Evolutionary conservation across 2,329 filamentous ascomycete species (phyloP), one percentile per base, ranked within the genome.

Genomic region (Botryotinia convoluta): DNA sequence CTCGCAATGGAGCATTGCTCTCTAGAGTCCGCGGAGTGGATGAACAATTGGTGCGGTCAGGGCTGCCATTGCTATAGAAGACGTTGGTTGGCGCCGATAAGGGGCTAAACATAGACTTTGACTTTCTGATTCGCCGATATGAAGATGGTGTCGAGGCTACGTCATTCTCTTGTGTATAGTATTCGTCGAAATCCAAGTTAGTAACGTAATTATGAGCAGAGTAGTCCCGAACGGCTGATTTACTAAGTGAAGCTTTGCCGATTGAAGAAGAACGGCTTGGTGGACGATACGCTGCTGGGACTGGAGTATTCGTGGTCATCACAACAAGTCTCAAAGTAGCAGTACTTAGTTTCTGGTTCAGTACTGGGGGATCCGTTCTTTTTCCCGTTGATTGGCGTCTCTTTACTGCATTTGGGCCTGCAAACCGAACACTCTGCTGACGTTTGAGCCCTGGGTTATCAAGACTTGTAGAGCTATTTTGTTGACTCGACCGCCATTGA

Each of bases 361-460:
- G 64, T 35, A 77, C 51, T 3, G 74, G 32, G n/a, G 59, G 61
- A 14, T 78, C 75, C 4, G 69, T 71, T 77, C 78, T 76, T 18
- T 71, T 77, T n/a, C 71, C 75, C 12, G 77, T 70, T 8, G 78
- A 79, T 68, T 77, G 76, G 29, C 76, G 74, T 71, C 76, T 75
- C 44, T 75, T 76, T 44, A 79, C 73, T 9, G 78, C 78, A 74
- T 77, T 75, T 7, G 79, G 77, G 9, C 80, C 79, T n/a, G 76
- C 77, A 74, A 82, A 91, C 1, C 89, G 85, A 60, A 91, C 84
- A 76, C 89, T 91, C 72, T 87, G 86, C 73, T 86, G 84, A 12
- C 84, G 84, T 59, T 79, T 81, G 20, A 87, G 75, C 14, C 72
- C 75, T 14, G 71, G 79, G 44, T 42, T 76, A 22, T 74, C 75